Evolutionary conservation across 2,329 filamentous ascomycete species (phyloP).

Genomic region (Tolypocladium cylindrosporum): DNA sequence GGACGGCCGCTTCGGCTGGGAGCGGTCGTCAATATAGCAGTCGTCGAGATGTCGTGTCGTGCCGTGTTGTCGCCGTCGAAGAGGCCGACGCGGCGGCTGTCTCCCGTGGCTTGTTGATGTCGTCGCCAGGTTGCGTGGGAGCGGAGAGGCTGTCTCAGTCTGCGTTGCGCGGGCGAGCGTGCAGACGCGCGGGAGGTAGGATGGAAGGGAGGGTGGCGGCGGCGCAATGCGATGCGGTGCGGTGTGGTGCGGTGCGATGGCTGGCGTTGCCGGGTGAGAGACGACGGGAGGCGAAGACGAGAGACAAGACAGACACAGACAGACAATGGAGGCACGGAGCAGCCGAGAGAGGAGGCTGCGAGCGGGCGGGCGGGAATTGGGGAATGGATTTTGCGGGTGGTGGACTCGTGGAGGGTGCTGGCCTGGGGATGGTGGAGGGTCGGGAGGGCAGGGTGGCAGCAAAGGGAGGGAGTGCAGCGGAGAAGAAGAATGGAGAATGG

Average conservation of each 20-base stretch:
- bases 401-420: neutral
- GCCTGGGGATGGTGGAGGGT: slow-evolving; percentile 1
- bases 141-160: neutral
- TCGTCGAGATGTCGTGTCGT: neutral
- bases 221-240: neutral
- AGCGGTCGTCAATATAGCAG: neutral
- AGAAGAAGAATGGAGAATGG: slow-evolving; percentile 8
- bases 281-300: slow-evolving; percentile 1
- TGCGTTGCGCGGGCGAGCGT: neutral
- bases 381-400: neutral
- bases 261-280: neutral
- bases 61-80: neutral
- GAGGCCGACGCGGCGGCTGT: neutral
- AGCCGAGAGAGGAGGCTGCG: neutral
- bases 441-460: slow-evolving; percentile 12
- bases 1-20: neutral
- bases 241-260: neutral
- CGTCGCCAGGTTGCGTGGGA: neutral
- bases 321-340: neutral
- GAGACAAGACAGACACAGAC: neutral
- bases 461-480: slow-evolving; percentile 12
- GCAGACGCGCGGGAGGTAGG: neutral
- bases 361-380: neutral
- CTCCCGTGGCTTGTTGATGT: neutral
- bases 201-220: neutral